Conservation (phyloP, 1,139 yeast genomes). For the Neolecta irregularis region DNA sequence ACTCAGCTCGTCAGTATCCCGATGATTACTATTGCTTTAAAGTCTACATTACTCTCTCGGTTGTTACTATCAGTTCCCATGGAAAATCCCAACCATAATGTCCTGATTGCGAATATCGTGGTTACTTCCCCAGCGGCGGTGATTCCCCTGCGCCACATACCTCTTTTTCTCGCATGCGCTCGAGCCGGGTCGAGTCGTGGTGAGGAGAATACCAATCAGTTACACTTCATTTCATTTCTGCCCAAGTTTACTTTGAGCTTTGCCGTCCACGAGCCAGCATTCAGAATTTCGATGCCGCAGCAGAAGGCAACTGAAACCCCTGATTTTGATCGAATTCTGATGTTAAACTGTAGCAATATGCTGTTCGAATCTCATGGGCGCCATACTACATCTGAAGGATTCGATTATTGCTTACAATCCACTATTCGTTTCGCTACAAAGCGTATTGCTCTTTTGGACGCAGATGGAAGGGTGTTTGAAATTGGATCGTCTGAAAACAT, state of each 20-base stretch:
- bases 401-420: conserved; percentile 1
- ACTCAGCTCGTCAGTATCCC: conserved; percentile 29
- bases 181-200: too few species aligned
- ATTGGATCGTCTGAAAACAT: conserved; percentile 2
- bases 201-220: too few species aligned
- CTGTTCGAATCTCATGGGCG: too few species aligned
- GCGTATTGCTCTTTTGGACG: conserved; percentile 5
- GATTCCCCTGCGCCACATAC: not conserved
- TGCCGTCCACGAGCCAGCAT: conserved; percentile 4
- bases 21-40: conserved; percentile 24
- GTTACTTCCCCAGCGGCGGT: conserved; percentile 23
- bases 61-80: conserved; percentile 21
- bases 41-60: conserved; percentile 26
- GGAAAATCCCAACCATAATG: conserved; percentile 15
- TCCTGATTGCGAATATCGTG: conserved; percentile 23
- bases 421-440: conserved; percentile 4
- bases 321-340: too few species aligned
- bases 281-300: not conserved
- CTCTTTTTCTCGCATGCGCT: conserved; percentile 5
- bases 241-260: too few species aligned
- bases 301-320: too few species aligned
- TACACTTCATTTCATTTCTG: too few species aligned
- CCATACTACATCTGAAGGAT: not conserved
- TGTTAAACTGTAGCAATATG: too few species aligned
- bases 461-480: conserved; percentile 7